Base-by-base conservation (phyloP, 257 asterid genomes). In the Nicotiana paniculata region DNA sequence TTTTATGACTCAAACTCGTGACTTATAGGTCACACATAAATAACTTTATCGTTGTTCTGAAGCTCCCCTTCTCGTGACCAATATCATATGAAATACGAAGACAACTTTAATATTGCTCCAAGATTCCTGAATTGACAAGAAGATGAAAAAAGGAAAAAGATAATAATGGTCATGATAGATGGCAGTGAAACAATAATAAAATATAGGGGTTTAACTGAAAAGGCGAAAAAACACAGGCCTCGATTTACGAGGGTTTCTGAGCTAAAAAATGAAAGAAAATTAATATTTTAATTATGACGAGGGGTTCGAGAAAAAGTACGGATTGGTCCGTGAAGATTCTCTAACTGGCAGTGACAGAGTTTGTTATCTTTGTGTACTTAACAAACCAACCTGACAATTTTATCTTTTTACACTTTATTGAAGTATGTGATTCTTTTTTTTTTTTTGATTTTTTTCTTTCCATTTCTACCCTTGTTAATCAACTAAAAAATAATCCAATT, bases 311-410 rank as follows among this genome's bases (percentile, higher is more conserved):
- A 15, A 68, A 72, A 82, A 54, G 87, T 82, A 84, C 87, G 89
- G 87, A 82, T 66, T 51, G 77, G 76, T 63, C 65, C 80, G 85
- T 79, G 83, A 39, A 28, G 81, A 82, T 72, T 87, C 86, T 87
- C 82, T 70, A 37, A 63, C 81, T 28, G 37, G 79, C 75, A 81
- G 62, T 87, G 83, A 35, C 88, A 80, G 86, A 87, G 80, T 43
- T 87, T 87, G 86, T 84, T 84, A 84, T 83, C 81, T 82, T 80
- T 76, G 80, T 81, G 83, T 84, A 82, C 86, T 78, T 82, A 82
- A 69, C 87, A 57, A 86, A 81, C 84, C 81, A 86, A 78, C 87
- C 86, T 82, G 81, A 43, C 81, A n/a, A 18, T 66, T 37, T 55
- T 48, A 28, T 9, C 43, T 30, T 39, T 68, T 83, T 74, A 43